Percentiles rank a stretch among this genome's conserved stretches.
Conservation (phyloP, 768 basidiomycete species). For the Dioszegia crocea region DNA sequence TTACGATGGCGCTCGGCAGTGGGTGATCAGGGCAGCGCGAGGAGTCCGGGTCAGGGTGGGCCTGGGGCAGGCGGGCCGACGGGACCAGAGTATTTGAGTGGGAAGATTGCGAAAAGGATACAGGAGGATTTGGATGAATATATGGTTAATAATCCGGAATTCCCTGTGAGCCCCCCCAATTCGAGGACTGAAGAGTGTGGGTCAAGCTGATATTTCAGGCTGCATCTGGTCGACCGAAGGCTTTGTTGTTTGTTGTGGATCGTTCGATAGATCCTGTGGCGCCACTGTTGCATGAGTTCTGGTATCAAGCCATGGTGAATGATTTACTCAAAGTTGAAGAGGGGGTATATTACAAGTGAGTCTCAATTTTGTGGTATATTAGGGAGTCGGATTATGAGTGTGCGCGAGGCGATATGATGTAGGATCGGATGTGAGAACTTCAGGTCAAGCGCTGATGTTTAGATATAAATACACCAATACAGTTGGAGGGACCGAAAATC, state of each 20-base stretch:
- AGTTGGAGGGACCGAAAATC: conserved; percentile 76
- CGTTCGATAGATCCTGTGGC: conserved; percentile 90
- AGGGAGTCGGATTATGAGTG: background rate
- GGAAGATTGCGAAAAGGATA: conserved; percentile 77
- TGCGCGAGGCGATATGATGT: no score
- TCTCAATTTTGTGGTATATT: conserved; percentile 10
- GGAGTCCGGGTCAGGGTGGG: conserved; percentile 53
- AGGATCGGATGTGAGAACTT: no score
- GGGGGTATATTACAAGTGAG: conserved; percentile 80
- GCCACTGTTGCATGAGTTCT: conserved; percentile 93
- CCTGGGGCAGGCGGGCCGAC: background rate
- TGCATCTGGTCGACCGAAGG: conserved; percentile 61
- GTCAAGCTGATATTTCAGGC: conserved; percentile 23
- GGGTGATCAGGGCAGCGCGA: conserved; percentile 13
- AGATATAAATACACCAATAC: conserved; percentile 95
- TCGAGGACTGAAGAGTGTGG: background rate
- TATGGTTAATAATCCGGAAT: conserved; percentile 78
- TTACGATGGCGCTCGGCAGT: conserved; percentile 48
- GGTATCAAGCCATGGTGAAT: conserved; percentile 98
- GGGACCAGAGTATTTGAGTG: conserved; percentile 65
- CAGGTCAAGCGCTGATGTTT: no score
- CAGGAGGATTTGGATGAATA: conserved; percentile 81
- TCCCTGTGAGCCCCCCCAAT: conserved; percentile 61
- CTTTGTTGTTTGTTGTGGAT: conserved; percentile 85
- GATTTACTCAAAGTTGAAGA: conserved; percentile 85